Percentiles rank a stretch among this genome's conserved stretches.
Conservation (phyloP, 1,284 basidiomycete species). For the Stygiomarasmius scandens region DNA sequence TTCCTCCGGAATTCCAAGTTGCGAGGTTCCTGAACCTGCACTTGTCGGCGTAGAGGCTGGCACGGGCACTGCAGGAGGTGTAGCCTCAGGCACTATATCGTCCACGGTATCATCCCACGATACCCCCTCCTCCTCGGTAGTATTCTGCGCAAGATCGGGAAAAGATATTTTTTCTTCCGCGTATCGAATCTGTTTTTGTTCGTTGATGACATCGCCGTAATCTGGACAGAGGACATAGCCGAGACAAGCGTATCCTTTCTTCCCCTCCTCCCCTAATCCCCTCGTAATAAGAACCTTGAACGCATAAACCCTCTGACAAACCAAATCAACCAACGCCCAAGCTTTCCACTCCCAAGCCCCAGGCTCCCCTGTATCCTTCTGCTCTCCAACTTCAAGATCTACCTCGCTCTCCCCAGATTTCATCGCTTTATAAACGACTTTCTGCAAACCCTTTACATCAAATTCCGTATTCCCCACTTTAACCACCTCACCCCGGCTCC, state of each 20-base stretch:
- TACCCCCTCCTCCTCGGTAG: slow-evolving; percentile 18
- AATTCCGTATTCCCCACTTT: slow-evolving; percentile 20
- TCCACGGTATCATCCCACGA: slow-evolving; percentile 29
- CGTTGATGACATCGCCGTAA: slow-evolving; percentile 32
- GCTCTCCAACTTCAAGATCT: slow-evolving; percentile 33
- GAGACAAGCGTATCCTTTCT: slow-evolving; percentile 31
- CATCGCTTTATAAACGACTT: slow-evolving; percentile 35
- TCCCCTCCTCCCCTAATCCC: slow-evolving; percentile 21
- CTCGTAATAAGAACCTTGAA: slow-evolving; percentile 39
- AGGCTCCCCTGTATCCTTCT: slow-evolving; percentile 20
- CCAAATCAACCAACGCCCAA: slow-evolving; percentile 39
- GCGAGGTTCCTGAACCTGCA: neutral
- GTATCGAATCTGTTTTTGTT: slow-evolving; percentile 32
- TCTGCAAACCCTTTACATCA: slow-evolving; percentile 29
- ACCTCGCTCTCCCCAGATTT: slow-evolving; percentile 38
- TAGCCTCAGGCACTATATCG: slow-evolving; percentile 20
- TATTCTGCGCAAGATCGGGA: slow-evolving; percentile 29
- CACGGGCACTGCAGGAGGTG: slow-evolving; percentile 6
- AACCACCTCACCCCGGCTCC: too few relatives aligned
- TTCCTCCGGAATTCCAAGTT: slow-evolving; percentile 26
- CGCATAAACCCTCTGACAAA: slow-evolving; percentile 39
- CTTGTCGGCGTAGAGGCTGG: slow-evolving; percentile 1
- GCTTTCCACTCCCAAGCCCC: slow-evolving; percentile 38
- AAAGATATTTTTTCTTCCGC: slow-evolving; percentile 33
- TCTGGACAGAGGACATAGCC: slow-evolving; percentile 38